phyloP scores from a whole-genome alignment of 495 filamentous ascomycete genomes.

The Penicillium argentinense region DNA sequence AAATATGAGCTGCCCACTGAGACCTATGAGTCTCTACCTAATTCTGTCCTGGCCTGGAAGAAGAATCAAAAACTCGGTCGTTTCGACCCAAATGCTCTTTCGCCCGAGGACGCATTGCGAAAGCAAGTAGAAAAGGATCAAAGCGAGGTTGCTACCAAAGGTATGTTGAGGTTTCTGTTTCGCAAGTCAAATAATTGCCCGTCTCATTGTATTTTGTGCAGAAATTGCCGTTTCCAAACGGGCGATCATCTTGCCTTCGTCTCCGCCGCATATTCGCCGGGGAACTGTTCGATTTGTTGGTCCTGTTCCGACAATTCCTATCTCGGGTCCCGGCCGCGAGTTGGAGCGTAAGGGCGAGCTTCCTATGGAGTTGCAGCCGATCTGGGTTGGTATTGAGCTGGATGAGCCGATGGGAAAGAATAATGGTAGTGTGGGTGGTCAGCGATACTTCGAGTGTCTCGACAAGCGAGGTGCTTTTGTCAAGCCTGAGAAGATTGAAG shows the following conservation, averaged over 20 bases:
- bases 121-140: constrained; percentile 66
- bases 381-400: constrained; percentile 83
- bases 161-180: constrained; percentile 48
- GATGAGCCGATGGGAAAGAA: constrained; percentile 91
- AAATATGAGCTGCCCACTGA: constrained; percentile 82
- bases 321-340: constrained; percentile 34
- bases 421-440: constrained; percentile 78
- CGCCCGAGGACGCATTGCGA: constrained; percentile 55
- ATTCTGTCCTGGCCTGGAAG: constrained; percentile 94
- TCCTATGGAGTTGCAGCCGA: constrained; percentile 46
- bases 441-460: constrained; percentile 71
- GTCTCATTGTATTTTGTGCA: too few species aligned
- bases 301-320: constrained; percentile 77
- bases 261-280: constrained; percentile 63
- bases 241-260: constrained; percentile 44
- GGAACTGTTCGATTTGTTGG: constrained; percentile 86
- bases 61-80: constrained; percentile 86
- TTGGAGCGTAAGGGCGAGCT: constrained; percentile 18
- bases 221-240: constrained; percentile 35
- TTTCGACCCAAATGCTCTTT: constrained; percentile 83
- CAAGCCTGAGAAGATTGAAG: constrained; percentile 82
- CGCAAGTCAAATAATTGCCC: too few species aligned
- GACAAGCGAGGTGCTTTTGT: constrained; percentile 83
- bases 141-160: constrained; percentile 57
- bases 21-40: constrained; percentile 77